Percentiles rank a stretch among this genome's conserved stretches.
phyloP scores from a whole-genome alignment of 768 basidiomycete genomes.

The Cyathus striatus region DNA sequence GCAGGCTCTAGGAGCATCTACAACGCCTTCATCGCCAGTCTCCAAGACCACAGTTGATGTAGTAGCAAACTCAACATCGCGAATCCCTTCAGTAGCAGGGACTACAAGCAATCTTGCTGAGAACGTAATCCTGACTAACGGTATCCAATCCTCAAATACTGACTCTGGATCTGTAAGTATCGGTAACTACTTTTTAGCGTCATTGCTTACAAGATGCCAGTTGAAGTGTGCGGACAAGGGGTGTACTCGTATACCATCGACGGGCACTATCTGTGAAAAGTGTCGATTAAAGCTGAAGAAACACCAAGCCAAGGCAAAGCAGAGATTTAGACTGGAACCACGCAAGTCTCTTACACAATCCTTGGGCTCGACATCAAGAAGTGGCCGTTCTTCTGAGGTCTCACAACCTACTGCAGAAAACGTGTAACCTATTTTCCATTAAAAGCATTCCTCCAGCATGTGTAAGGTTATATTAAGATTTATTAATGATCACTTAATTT shows the following conservation, averaged over 20 bases:
- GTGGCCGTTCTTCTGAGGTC: no score
- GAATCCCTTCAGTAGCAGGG: not conserved
- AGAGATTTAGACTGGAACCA: conserved; percentile 40
- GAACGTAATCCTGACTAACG: no score
- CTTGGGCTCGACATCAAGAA: no score
- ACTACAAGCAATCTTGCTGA: not conserved
- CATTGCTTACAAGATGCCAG: not conserved
- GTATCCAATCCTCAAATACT: no score
- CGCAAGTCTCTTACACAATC: conserved; percentile 13
- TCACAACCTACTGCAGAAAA: no score
- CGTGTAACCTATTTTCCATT: no score
- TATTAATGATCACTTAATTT: no score
- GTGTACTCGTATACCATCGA: conserved; percentile 31
- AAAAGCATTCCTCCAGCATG: no score
- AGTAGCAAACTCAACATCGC: not conserved
- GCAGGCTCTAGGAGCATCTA: no score
- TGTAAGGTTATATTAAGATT: no score
- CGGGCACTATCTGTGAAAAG: conserved; percentile 34
- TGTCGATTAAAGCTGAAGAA: conserved; percentile 42
- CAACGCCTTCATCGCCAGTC: no score
- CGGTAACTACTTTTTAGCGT: not conserved
- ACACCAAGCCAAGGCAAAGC: conserved; percentile 35
- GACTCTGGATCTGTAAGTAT: not conserved
- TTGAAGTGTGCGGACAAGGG: conserved; percentile 25
- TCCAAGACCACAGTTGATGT: not conserved